Evolutionary conservation across 2,329 filamentous ascomycete species (phyloP), one percentile per base, ranked within the genome.

Genomic region (Ophiosphaerella narmari): DNA sequence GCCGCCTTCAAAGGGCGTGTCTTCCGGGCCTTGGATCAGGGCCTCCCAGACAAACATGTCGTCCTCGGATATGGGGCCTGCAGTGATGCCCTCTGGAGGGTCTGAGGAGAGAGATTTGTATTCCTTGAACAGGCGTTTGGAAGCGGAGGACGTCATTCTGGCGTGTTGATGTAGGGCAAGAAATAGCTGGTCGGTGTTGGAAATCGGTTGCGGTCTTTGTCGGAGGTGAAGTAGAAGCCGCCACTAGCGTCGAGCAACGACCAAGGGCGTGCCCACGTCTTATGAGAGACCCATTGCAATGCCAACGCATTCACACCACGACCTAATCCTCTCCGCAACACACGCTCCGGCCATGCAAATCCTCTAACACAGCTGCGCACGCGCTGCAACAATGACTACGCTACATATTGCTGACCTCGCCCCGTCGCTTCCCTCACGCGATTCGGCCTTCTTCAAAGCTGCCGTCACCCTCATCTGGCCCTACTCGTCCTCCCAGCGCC

Each of bases 1-100:
- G 63, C 90, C 94, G 71, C 93, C 93, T 95, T 74, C 93, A 66
- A 96, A 99, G 1, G 94, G 94, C 1, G 94, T 99, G 55, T 89
- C 94, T 69, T 96, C 92, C 11, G 94, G 94, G 0, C 94, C 94
- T 75, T 96, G 88, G 67, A 99, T 97, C 55, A 97, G 79, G 7
- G 92, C 94, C 78, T 99, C 94, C 94, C 94, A 99, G 68, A 90
- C 80, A 66, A 97, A 89, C 70, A 97, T 86, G 78, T 99, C 91
- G 74, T 97, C 94, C 79, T 99, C 94, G 59, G 84, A 89, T 54
- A 97, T 81, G 31, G 94, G 94, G 16, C 94, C 94, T 13, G 94
- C 94, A 51, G 90, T 96, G 77, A 99, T 97, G 73, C 94, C 94
- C 55, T 97, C 93, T n/a, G 93, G 93, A 0, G 93, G 91, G 76